Base-by-base conservation (phyloP, 2,329 filamentous ascomycete genomes). In the Spiromastix sp. region DNA sequence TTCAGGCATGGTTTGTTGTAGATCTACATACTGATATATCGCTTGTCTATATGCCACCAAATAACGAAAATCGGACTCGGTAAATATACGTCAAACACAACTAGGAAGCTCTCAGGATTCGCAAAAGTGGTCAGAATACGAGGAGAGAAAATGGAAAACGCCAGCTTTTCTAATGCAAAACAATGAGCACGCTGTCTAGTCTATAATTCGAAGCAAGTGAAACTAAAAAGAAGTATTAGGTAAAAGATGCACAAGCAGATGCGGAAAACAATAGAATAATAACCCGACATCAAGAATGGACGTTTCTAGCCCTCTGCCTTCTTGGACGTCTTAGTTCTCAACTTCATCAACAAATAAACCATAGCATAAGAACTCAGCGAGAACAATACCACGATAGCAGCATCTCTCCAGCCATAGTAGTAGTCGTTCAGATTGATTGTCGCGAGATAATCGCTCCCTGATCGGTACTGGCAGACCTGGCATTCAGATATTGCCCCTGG, bases 381-480 rank as follows among this genome's bases (percentile, higher is more conserved):
- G 43, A 79, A 78, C 4, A 74, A 56, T 2, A 68, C 70, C 2
- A 71, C 66, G 31, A 81, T 74, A 0, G 50, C 79, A 0, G 73
- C 72, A 53, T 83, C 67, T 32, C 79, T 66, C 79, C 79, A 84
- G 0, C 75, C 78, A 44, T 75, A 76, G 41, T 66, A 72, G 44
- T 80, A 74, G 3, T 74, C 64, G 1, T 63, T 61, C 5, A 83
- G 46, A 48, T 81, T 79, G 9, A 83, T 42, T 0, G 65, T 72
- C 2, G 55, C 46, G 2, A 83, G 51, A 43, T 79, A 83, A 38
- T 80, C 77, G 4, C 67, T 62, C 0, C 76, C 78, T 12, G 49
- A 55, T 1, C 52, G 55, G 50, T 74, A 83, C 42, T 74, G 63
- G 47, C 79, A 84, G 0, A 82, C 77, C 26, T 56, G 54, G 51